These are phyloP conservation scores for Phytopythium aichiense DNA, from an alignment of 352 stramenopile genomes.

Conservation along the genomic window DNA sequence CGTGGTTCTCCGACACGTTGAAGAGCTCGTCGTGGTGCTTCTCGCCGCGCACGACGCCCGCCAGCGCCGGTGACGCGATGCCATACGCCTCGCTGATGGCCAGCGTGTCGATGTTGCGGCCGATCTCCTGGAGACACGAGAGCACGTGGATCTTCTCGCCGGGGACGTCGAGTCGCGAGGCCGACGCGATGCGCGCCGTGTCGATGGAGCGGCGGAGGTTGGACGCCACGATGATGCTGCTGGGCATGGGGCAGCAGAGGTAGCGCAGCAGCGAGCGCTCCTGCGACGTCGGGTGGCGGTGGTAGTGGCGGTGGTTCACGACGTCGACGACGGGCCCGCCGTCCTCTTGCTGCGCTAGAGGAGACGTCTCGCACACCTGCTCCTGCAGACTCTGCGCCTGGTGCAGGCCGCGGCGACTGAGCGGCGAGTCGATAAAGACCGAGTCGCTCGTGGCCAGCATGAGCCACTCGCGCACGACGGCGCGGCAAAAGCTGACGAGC, in stretches of 20 bases:
- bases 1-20: constrained; percentile 68
- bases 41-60: constrained; percentile 21
- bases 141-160: constrained; percentile 77
- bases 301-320: constrained; percentile 11
- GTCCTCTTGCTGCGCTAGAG: neutral
- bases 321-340: neutral
- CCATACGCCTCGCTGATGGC: constrained; percentile 56
- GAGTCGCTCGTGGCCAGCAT: constrained; percentile 64
- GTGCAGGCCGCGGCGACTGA: constrained; percentile 53
- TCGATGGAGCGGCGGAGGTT: constrained; percentile 77
- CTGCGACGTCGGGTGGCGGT: constrained; percentile 13
- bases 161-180: constrained; percentile 38
- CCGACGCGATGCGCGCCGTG: constrained; percentile 74
- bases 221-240: constrained; percentile 63
- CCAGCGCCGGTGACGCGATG: constrained; percentile 28
- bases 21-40: constrained; percentile 68
- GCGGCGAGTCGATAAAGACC: constrained; percentile 81
- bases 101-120: constrained; percentile 82
- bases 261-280: constrained; percentile 38
- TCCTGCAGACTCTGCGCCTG: constrained; percentile 56
- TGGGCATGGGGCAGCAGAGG: constrained; percentile 36
- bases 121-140: constrained; percentile 81
- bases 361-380: constrained; percentile 28
- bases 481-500: constrained; percentile 42
- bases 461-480: constrained; percentile 62